Evolutionary conservation across 208 protist genomes (phyloP).

Genomic region (Vickermania spadyakhi): DNA sequence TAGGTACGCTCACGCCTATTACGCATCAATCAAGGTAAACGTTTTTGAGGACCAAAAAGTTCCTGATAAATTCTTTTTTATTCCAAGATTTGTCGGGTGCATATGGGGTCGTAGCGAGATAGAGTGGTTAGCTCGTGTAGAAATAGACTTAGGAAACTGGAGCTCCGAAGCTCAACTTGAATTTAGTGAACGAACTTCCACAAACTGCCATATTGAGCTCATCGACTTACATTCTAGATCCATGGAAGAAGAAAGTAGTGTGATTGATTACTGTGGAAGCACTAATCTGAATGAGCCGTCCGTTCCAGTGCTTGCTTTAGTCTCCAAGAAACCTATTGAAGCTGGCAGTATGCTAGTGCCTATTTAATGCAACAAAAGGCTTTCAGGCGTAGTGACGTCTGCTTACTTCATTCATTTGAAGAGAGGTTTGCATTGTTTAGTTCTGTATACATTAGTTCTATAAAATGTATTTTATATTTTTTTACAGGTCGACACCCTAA

Average conservation of each 20-base stretch:
- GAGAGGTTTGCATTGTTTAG: no score
- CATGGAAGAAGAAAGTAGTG: background rate
- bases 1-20: constrained; percentile 45
- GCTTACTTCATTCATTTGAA: no score
- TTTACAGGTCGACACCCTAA: no score
- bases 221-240: background rate
- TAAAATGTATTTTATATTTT: no score
- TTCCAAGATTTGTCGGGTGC: background rate
- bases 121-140: background rate
- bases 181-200: background rate
- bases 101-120: background rate
- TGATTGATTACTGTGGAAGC: background rate
- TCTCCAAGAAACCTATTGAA: background rate
- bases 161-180: background rate
- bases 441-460: no score
- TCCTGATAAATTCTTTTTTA: background rate
- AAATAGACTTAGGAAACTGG: background rate
- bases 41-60: background rate
- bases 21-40: constrained; percentile 20
- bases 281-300: background rate
- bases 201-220: background rate
- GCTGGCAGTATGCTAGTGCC: background rate
- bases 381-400: no score
- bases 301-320: background rate
- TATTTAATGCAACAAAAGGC: no score